phyloP scores from a whole-genome alignment of 805 yeast species.

The Saccharomyces eubayanus region DNA sequence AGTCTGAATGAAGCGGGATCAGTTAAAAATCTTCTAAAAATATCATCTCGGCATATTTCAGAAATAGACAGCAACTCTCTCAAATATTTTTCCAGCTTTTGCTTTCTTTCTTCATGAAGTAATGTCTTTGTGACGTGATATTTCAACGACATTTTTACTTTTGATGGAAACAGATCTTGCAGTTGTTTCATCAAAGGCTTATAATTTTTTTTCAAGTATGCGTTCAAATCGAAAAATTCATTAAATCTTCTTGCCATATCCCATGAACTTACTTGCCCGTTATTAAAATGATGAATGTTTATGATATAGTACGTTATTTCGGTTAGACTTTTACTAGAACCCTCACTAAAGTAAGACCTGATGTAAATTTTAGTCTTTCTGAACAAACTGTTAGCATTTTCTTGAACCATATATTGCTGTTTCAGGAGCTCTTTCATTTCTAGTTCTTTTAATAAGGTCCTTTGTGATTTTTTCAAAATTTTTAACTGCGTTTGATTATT shows the following conservation, averaged over 20 bases:
- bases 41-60: slow-evolving; percentile 63
- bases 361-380: slow-evolving; percentile 52
- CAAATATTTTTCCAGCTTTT: slow-evolving; percentile 55
- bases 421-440: slow-evolving; percentile 61
- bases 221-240: slow-evolving; percentile 69
- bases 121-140: slow-evolving; percentile 49
- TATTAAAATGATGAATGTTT: slow-evolving; percentile 54
- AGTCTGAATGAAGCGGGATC: slow-evolving; percentile 11
- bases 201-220: slow-evolving; percentile 47
- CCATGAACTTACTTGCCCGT: slow-evolving; percentile 66
- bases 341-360: slow-evolving; percentile 40
- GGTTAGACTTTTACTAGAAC: slow-evolving; percentile 42
- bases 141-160: slow-evolving; percentile 57
- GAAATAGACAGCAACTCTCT: slow-evolving; percentile 49
- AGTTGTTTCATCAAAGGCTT: slow-evolving; percentile 40
- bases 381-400: slow-evolving; percentile 66
- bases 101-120: slow-evolving; percentile 55
- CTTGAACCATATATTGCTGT: slow-evolving; percentile 78
- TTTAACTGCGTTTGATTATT: slow-evolving; percentile 64
- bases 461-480: slow-evolving; percentile 57
- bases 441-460: slow-evolving; percentile 64
- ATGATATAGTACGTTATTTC: slow-evolving; percentile 67
- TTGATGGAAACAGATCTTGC: slow-evolving; percentile 38
- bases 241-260: slow-evolving; percentile 82
- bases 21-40: slow-evolving; percentile 70